Evolutionary conservation across 169 alveolate species (phyloP), one percentile per base, ranked within the genome.

Genomic region (Plasmodium fragile): DNA sequence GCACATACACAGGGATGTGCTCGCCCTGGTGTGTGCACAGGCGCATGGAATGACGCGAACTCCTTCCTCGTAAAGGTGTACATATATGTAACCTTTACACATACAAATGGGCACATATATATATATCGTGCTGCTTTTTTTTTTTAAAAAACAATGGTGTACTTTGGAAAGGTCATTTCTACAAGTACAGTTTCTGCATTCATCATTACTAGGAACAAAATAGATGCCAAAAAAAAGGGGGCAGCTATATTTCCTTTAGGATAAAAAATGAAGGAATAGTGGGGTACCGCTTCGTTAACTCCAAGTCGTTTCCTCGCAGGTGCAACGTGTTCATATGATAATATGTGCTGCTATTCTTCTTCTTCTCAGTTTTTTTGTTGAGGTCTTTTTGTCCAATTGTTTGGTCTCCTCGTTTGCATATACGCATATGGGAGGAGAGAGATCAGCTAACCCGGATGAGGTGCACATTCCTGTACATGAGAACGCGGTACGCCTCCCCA

Each of bases 81-180:
- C 30, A 69, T 41, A 41, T 41, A 41, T 25, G 49, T 41, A 18
- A 7, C 25, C 2, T 80, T 13, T 45, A 8, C 25, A 43, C 41
- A 81, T 81, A 53, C 41, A 53, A 16, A 49, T 53, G 70, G 59
- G 18, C 22, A 55, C 22, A 28, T 36, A 81, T 32, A 1, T 65
- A 65, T 65, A 18, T 82, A 39, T 2, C 1, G 43, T 70, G 30
- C 13, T 69, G 32, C n/a, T 11, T 81, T 13, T 53, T 81, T 13
- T 53, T 59, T 25, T 65, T 65, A 65, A 65, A 81, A 52, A 55
- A 81, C 69, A 81, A 53, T n/a, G 30, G 41, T 16, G 69, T 16
- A 22, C 65, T 81, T 81, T 81, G n/a, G 39, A 13, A 55, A 81
- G 7, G 25, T 13, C 41, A 32, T 22, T 81, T 81, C 22, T 25